Conservation (phyloP, 257 asterid genomes). For the Capsicum baccatum region DNA sequence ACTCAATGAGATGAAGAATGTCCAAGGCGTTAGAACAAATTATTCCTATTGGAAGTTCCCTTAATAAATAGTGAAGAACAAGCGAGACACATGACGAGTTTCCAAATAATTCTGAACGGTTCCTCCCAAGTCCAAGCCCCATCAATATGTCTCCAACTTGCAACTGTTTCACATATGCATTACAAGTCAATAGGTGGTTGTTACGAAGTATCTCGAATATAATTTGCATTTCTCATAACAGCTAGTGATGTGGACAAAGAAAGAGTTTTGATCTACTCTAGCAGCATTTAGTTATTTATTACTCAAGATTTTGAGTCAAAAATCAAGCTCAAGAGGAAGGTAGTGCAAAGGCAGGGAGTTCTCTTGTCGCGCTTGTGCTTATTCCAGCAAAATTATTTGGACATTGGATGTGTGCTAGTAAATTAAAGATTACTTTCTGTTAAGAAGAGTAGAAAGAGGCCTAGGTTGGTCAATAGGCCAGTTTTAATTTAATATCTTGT, state of each 20-base stretch:
- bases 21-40: slow-evolving; percentile 64
- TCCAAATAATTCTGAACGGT: slow-evolving; percentile 54
- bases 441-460: slow-evolving; percentile 12
- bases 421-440: slow-evolving; percentile 19
- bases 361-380: slow-evolving; percentile 16
- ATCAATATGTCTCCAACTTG: slow-evolving; percentile 56
- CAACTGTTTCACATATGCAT: slow-evolving; percentile 43
- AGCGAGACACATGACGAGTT: slow-evolving; percentile 60
- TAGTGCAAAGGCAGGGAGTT: background rate
- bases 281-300: slow-evolving; percentile 13
- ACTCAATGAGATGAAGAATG: slow-evolving; percentile 67
- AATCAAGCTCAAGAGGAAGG: background rate
- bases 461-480: background rate
- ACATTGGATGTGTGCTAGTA: background rate
- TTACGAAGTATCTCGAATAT: slow-evolving; percentile 18
- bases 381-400: background rate
- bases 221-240: background rate
- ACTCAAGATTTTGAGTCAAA: slow-evolving; percentile 20
- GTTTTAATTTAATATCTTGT: background rate
- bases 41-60: slow-evolving; percentile 71
- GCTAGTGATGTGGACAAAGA: slow-evolving; percentile 18
- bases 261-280: slow-evolving; percentile 2
- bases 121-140: slow-evolving; percentile 69
- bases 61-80: slow-evolving; percentile 71
- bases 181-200: slow-evolving; percentile 24